These are phyloP conservation scores for Paramecium bursaria DNA, from an alignment of 73 alveolate species.

Conservation along the genomic window DNA sequence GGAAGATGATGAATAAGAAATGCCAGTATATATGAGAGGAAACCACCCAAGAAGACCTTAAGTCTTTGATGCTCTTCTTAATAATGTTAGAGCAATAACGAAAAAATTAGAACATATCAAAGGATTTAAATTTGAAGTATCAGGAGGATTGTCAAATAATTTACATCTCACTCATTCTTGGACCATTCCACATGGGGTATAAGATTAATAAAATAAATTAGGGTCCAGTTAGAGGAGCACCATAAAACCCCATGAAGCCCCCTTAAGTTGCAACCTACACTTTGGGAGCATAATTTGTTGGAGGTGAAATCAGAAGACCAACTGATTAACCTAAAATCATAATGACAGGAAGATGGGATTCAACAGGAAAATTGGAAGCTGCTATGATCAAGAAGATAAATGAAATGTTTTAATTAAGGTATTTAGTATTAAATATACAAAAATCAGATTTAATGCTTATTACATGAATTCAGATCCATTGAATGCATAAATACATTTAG, in stretches of 20 bases:
- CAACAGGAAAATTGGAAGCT: conserved; percentile 69
- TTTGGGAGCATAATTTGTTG: conserved; percentile 64
- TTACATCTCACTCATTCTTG: conserved; percentile 70
- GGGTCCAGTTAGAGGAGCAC: conserved; percentile 5
- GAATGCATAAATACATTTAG: conserved; percentile 44
- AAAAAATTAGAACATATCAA: conserved; percentile 71
- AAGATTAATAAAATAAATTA: neutral
- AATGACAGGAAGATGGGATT: conserved; percentile 70
- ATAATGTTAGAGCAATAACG: conserved; percentile 68
- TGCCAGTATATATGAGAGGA: conserved; percentile 13
- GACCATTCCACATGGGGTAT: conserved; percentile 57
- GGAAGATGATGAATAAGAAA: conserved; percentile 62
- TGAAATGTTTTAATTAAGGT: conserved; percentile 45
- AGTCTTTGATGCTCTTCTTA: conserved; percentile 63
- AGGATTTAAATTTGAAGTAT: conserved; percentile 67
- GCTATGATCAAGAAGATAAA: conserved; percentile 51
- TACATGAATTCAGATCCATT: conserved; percentile 41
- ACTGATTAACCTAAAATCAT: conserved; percentile 44
- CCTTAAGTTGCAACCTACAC: conserved; percentile 64
- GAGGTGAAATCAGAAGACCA: conserved; percentile 44
- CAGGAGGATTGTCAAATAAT: conserved; percentile 64
- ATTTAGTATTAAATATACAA: neutral
- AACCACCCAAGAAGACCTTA: conserved; percentile 71
- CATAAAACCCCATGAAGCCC: conserved; percentile 53
- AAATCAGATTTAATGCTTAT: conserved; percentile 15